Percentiles rank a stretch among this genome's conserved stretches.
These are phyloP conservation scores for sunflower (Helianthus annuus) DNA, from an alignment of 129 eudicot genomes.

Conservation along the genomic window DNA sequence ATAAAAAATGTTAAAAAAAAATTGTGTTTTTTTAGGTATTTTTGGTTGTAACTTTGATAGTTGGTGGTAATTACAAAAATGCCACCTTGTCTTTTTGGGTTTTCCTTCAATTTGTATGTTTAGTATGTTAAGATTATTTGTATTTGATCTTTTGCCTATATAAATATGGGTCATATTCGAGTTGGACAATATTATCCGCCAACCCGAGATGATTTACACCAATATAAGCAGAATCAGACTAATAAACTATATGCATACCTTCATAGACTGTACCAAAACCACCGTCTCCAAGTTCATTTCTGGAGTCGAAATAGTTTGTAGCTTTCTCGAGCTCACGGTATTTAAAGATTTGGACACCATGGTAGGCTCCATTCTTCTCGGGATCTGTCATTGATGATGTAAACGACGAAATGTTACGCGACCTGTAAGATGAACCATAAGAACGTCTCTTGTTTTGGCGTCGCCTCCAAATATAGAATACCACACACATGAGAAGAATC, in stretches of 20 bases:
- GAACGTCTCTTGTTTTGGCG: constrained; percentile 31
- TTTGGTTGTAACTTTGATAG: too few relatives aligned
- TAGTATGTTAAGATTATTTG: too few relatives aligned
- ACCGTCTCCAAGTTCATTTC: constrained; percentile 71
- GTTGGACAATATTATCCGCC: too few relatives aligned
- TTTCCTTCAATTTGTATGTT: too few relatives aligned
- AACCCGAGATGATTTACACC: too few relatives aligned
- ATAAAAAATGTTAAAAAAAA: too few relatives aligned
- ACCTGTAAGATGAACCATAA: constrained; percentile 33
- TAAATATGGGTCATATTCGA: too few relatives aligned
- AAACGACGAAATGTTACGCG: constrained; percentile 36
- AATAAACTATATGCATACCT: constrained; percentile 41
- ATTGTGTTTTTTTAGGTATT: too few relatives aligned
- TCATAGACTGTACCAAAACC: constrained; percentile 78
- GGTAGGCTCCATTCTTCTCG: constrained; percentile 44
- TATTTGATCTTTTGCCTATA: too few relatives aligned
- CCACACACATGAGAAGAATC: not conserved
- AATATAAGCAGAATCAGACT: too few relatives aligned
- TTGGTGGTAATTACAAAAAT: too few relatives aligned
- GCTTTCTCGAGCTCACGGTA: constrained; percentile 68
- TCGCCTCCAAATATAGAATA: constrained; percentile 28
- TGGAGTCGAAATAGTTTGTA: constrained; percentile 54
- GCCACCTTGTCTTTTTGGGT: too few relatives aligned
- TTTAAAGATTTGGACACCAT: constrained; percentile 61
- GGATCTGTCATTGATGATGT: constrained; percentile 46